A percentile compares a stretch with the other conserved stretches of the same genome.
phyloP scores from a whole-genome alignment of 306 rosid species.

The Cicer yamashitae region DNA sequence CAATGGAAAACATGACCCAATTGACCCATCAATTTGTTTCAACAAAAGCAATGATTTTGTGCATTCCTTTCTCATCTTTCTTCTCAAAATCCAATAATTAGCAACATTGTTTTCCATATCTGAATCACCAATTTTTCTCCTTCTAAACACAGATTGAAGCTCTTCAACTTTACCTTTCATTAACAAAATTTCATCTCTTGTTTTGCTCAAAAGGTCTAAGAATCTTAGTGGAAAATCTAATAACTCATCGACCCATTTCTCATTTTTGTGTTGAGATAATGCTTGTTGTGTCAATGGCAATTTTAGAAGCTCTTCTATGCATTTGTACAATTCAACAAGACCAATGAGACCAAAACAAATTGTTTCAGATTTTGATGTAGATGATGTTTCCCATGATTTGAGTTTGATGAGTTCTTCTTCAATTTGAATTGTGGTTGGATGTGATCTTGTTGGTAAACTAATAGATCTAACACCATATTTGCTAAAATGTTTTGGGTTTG shows the following conservation, averaged over 20 bases:
- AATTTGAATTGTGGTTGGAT: constrained; percentile 63
- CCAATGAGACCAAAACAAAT: constrained; percentile 54
- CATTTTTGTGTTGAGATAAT: constrained; percentile 52
- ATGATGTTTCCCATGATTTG: constrained; percentile 52
- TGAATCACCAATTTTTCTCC: constrained; percentile 60
- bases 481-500: constrained; percentile 53
- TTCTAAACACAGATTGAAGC: constrained; percentile 65
- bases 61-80: constrained; percentile 58
- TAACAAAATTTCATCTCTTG: constrained; percentile 55
- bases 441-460: constrained; percentile 81
- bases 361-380: constrained; percentile 51
- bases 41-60: constrained; percentile 52
- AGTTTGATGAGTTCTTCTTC: constrained; percentile 69
- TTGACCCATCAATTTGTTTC: constrained; percentile 56
- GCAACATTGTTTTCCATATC: constrained; percentile 46
- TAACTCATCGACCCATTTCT: constrained; percentile 70
- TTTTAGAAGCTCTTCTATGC: constrained; percentile 63
- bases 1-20: constrained; percentile 30
- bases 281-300: constrained; percentile 70
- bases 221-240: constrained; percentile 60
- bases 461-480: constrained; percentile 61
- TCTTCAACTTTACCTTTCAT: constrained; percentile 58
- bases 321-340: constrained; percentile 55
- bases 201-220: constrained; percentile 62
- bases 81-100: constrained; percentile 54